These are phyloP conservation scores for Fusarium subtropicale DNA, from an alignment of 2,329 filamentous ascomycete genomes.

Conservation along the genomic window DNA sequence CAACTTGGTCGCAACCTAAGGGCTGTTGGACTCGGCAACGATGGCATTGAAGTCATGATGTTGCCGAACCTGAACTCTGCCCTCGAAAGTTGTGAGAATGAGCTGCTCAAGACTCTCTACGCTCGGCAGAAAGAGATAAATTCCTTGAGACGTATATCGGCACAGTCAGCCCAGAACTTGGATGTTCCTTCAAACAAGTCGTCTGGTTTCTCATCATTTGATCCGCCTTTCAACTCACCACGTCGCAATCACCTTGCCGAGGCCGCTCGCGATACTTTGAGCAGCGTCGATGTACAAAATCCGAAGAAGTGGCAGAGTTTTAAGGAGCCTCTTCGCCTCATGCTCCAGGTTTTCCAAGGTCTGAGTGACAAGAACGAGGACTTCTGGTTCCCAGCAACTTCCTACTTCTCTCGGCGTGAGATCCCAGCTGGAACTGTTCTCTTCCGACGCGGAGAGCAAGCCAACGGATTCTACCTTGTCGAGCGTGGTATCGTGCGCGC, in stretches of 20 bases:
- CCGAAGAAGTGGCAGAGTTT: constrained; percentile 83
- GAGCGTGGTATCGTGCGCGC: constrained; percentile 89
- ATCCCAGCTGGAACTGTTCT: constrained; percentile 77
- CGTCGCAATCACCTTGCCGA: constrained; percentile 80
- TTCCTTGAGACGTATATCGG: constrained; percentile 57
- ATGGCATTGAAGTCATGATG: constrained; percentile 79
- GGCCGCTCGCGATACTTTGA: constrained; percentile 81
- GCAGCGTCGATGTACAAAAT: constrained; percentile 69
- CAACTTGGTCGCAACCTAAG: constrained; percentile 82
- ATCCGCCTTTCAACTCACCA: constrained; percentile 76
- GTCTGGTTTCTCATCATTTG: constrained; percentile 52
- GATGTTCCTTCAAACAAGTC: constrained; percentile 59
- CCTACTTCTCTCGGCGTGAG: constrained; percentile 79
- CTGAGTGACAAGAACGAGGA: constrained; percentile 88
- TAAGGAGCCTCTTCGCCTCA: constrained; percentile 88
- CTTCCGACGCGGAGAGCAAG: constrained; percentile 80
- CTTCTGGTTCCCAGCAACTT: constrained; percentile 87
- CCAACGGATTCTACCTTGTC: constrained; percentile 89
- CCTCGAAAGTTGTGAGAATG: constrained; percentile 94
- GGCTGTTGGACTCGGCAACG: constrained; percentile 83
- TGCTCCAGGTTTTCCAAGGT: constrained; percentile 95
- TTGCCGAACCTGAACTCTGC: constrained; percentile 93
- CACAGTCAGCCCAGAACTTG: constrained; percentile 58
- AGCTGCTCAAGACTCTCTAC: constrained; percentile 85
- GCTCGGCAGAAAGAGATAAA: constrained; percentile 72